phyloP scores from a whole-genome alignment of 768 basidiomycete species.

The Termitomyces titanicus region DNA sequence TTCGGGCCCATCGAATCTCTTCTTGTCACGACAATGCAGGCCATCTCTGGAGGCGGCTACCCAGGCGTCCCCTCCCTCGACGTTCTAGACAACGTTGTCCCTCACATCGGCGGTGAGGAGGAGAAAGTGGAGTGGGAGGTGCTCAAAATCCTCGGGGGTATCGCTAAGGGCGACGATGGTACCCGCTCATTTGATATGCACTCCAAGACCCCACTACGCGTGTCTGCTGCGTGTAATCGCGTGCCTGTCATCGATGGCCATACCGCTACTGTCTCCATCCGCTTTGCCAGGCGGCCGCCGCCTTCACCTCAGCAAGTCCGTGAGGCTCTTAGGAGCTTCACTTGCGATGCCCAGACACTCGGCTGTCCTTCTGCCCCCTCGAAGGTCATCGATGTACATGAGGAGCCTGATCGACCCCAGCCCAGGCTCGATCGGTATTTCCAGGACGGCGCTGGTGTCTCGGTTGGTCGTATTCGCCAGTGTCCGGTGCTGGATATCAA shows the following conservation, averaged over 20 bases:
- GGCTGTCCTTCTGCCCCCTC: slow-evolving; percentile 84
- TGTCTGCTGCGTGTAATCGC: slow-evolving; percentile 92
- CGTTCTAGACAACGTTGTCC: slow-evolving; percentile 94
- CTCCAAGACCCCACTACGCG: slow-evolving; percentile 69
- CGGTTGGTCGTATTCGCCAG: slow-evolving; percentile 86
- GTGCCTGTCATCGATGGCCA: slow-evolving; percentile 97
- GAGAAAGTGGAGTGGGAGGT: slow-evolving; percentile 99
- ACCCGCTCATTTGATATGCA: slow-evolving; percentile 81
- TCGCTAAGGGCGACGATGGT: slow-evolving; percentile 54
- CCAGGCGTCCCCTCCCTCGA: slow-evolving; percentile 89
- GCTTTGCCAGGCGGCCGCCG: slow-evolving; percentile 75
- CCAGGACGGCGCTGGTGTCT: slow-evolving; percentile 89
- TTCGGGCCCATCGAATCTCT: slow-evolving; percentile 94
- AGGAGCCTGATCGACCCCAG: slow-evolving; percentile 90
- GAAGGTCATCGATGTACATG: slow-evolving; percentile 87
- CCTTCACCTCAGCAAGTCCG: slow-evolving; percentile 87
- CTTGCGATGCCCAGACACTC: slow-evolving; percentile 69
- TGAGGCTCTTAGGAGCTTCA: slow-evolving; percentile 72
- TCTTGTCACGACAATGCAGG: slow-evolving; percentile 95
- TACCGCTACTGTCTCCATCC: slow-evolving; percentile 83
- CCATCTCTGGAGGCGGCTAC: slow-evolving; percentile 97
- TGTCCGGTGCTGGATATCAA: slow-evolving; percentile 94
- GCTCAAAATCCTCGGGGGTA: slow-evolving; percentile 90
- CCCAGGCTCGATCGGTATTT: slow-evolving; percentile 88
- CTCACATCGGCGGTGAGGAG: slow-evolving; percentile 90